Conservation (phyloP, 106 monocot species). For the Chionographis japonica region DNA sequence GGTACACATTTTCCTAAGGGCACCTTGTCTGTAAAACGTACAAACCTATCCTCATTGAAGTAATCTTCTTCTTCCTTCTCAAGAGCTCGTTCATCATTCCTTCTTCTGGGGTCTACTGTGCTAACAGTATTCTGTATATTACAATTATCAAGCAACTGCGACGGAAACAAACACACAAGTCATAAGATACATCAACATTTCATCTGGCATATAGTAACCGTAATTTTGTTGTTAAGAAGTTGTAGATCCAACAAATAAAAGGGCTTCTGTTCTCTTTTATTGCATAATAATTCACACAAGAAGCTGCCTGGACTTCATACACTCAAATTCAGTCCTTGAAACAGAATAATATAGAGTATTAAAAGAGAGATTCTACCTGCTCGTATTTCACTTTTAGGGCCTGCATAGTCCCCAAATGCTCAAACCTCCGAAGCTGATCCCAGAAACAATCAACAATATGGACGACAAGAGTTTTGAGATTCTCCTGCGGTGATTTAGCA, state of each 20-base stretch:
- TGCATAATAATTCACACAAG: no score
- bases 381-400: conserved; percentile 87
- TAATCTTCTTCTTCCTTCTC: conserved; percentile 99
- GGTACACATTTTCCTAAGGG: not conserved
- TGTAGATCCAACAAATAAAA: no score
- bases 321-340: not conserved
- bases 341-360: not conserved
- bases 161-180: conserved; percentile 7
- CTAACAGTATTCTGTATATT: conserved; percentile 34
- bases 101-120: conserved; percentile 39
- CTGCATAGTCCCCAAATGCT: conserved; percentile 56
- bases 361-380: conserved; percentile 44
- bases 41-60: conserved; percentile 91
- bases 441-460: conserved; percentile 73
- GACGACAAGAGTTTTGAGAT: conserved; percentile 50
- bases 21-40: not conserved
- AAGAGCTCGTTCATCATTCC: conserved; percentile 68
- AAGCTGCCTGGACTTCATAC: no score
- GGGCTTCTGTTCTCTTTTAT: no score
- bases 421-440: conserved; percentile 65
- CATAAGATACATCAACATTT: not conserved
- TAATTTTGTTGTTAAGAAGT: not conserved
- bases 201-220: no score
- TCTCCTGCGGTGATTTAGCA: conserved; percentile 35
- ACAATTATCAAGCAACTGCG: conserved; percentile 58